Evolutionary conservation across 768 basidiomycete genomes (phyloP).

Genomic region (Rhizopogon vinicolor): DNA sequence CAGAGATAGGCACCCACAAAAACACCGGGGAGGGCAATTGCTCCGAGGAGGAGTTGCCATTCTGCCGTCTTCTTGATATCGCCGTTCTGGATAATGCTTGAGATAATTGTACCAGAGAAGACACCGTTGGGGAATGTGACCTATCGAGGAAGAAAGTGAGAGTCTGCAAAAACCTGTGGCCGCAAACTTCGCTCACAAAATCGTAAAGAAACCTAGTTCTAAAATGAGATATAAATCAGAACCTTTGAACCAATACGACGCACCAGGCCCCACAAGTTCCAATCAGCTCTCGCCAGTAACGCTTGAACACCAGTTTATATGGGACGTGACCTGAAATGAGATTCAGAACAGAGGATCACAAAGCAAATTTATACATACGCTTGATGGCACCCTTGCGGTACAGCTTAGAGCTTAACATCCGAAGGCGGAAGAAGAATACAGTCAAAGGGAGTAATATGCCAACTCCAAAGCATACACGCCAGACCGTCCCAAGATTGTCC

Average conservation of each 20-base stretch:
- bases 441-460: constrained; percentile 59
- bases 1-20: constrained; percentile 46
- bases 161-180: neutral
- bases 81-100: constrained; percentile 53
- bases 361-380: constrained; percentile 24
- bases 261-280: constrained; percentile 75
- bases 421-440: constrained; percentile 68
- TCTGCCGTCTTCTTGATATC: constrained; percentile 60
- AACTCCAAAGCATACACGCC: constrained; percentile 64
- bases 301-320: constrained; percentile 52
- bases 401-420: constrained; percentile 66
- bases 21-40: constrained; percentile 60
- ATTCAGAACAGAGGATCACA: neutral
- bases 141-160: constrained; percentile 22
- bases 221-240: constrained; percentile 1
- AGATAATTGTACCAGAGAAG: constrained; percentile 64
- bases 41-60: constrained; percentile 62
- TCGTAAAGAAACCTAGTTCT: constrained; percentile 61
- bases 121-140: constrained; percentile 72
- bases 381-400: constrained; percentile 65
- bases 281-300: constrained; percentile 65
- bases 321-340: constrained; percentile 47
- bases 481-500: constrained; percentile 56
- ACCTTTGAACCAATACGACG: constrained; percentile 8
- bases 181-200: constrained; percentile 35